Conservation (phyloP, 148 eudicot genomes). For the Silene conica region DNA sequence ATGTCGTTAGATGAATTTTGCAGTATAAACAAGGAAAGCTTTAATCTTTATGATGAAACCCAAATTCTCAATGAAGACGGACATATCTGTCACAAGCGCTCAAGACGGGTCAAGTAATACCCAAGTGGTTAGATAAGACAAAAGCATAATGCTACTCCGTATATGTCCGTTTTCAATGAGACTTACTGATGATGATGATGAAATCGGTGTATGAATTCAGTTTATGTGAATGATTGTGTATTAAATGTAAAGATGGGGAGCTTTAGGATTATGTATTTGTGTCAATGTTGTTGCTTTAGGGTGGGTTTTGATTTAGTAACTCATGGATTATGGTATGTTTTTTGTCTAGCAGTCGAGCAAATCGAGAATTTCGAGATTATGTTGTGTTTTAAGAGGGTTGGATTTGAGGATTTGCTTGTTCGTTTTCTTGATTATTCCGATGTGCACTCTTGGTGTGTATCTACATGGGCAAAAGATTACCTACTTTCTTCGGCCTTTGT, state of each 20-base stretch:
- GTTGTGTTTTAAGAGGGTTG: constrained; percentile 55
- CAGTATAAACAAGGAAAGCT: not conserved
- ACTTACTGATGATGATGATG: too few relatives aligned
- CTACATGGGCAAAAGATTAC: constrained; percentile 74
- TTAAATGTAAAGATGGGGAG: too few relatives aligned
- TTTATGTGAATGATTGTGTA: not conserved
- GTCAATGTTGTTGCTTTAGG: not conserved
- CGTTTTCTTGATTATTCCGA: constrained; percentile 48
- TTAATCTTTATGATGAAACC: not conserved
- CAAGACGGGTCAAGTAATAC: too few relatives aligned
- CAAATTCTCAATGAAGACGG: too few relatives aligned
- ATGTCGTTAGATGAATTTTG: not conserved
- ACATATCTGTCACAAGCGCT: too few relatives aligned
- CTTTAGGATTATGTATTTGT: too few relatives aligned
- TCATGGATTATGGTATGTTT: constrained; percentile 4
- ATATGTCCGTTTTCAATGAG: too few relatives aligned
- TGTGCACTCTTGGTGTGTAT: constrained; percentile 40
- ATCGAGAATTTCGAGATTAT: constrained; percentile 44
- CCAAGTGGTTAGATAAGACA: too few relatives aligned
- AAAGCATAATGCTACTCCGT: too few relatives aligned
- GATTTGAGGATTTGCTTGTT: constrained; percentile 53
- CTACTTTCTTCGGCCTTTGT: constrained; percentile 66
- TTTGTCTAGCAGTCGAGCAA: constrained; percentile 39
- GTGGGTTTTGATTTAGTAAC: not conserved
- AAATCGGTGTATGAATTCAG: not conserved